Base-by-base conservation (phyloP, 257 asterid species). In the Lycium ferocissimum region DNA sequence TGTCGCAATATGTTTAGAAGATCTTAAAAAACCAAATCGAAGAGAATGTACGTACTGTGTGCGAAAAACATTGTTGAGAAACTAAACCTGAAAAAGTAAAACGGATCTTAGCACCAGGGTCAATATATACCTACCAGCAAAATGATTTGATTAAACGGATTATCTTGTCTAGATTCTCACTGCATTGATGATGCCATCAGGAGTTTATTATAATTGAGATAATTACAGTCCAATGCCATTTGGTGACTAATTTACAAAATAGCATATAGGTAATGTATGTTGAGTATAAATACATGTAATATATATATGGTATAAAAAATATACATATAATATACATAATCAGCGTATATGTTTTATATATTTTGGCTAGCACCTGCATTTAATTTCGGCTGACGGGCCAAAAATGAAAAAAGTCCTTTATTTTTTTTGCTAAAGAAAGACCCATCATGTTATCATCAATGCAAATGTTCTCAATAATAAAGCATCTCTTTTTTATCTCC, bases 21-120 rank as follows among this genome's bases (percentile, higher is more conserved):
- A 53, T 73, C 47, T 37, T 15, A 7, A 20, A 2, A 33, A 57
- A 81, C 53, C 26, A 81, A 63, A 22, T 82, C 17, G 1, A 82
- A 82, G 72, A 63, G 84, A 47, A 43, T 75, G 9, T 71, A 88
- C 99, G 86, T 92, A 96, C 99, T 93, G 90, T 96, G 99, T 4
- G 99, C 87, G 43, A 96, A 96, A 85, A 95, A 96, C 99, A 96
- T 96, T 5, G 99, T 96, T 35, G 99, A 96, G 92, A 95, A 92
- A 88, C 97, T 96, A 90, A 96, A 96, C 99, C 99, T 96, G 98
- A 85, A 90, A 91, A 53, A 86, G 84, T 0, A 79, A 81, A 69
- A 67, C 6, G 22, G 59, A 33, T 54, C 33, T 78, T 53, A 53
- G 82, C 38, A 51, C 33, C n/a, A 51, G 65, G 4, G 22, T 82